These are phyloP conservation scores for Byssochlamys sp. DNA, from an alignment of 2,329 filamentous ascomycete species.

Conservation along the genomic window DNA sequence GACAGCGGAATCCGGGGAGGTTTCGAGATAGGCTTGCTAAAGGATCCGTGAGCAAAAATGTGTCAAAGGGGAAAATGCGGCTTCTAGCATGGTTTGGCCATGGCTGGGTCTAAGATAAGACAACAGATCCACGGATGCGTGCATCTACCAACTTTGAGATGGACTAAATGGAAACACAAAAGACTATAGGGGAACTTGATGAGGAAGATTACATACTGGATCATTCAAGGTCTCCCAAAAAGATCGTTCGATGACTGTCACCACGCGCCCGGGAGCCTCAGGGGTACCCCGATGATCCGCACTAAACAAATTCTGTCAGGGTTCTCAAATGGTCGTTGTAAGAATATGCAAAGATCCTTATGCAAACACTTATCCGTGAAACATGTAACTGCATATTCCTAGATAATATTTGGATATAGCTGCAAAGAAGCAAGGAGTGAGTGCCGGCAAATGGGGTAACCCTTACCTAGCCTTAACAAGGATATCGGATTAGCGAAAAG, in stretches of 20 bases:
- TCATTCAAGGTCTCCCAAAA: conserved; percentile 70
- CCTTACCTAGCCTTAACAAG: conserved; percentile 22
- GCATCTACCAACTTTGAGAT: background rate
- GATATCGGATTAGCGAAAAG: background rate
- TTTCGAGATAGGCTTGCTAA: conserved; percentile 27
- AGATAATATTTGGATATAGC: background rate
- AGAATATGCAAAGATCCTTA: background rate
- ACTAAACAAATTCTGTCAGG: conserved; percentile 39
- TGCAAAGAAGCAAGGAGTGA: background rate
- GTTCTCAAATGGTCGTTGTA: conserved; percentile 4
- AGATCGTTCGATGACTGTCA: conserved; percentile 75
- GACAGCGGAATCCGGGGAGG: conserved; percentile 44
- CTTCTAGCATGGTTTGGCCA: background rate
- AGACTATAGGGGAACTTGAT: conserved; percentile 1
- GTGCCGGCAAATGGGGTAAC: background rate
- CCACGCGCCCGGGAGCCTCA: conserved; percentile 76
- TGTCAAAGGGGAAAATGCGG: background rate
- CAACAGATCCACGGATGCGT: background rate
- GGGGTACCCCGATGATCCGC: conserved; percentile 92
- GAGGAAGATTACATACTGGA: conserved; percentile 40
- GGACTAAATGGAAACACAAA: background rate
- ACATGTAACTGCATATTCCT: background rate
- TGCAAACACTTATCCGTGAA: background rate
- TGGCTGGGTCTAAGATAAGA: background rate
- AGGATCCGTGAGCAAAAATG: background rate